Evolutionary conservation across 208 protist species (phyloP).

Genomic region (Acanthamoeba sp.): DNA sequence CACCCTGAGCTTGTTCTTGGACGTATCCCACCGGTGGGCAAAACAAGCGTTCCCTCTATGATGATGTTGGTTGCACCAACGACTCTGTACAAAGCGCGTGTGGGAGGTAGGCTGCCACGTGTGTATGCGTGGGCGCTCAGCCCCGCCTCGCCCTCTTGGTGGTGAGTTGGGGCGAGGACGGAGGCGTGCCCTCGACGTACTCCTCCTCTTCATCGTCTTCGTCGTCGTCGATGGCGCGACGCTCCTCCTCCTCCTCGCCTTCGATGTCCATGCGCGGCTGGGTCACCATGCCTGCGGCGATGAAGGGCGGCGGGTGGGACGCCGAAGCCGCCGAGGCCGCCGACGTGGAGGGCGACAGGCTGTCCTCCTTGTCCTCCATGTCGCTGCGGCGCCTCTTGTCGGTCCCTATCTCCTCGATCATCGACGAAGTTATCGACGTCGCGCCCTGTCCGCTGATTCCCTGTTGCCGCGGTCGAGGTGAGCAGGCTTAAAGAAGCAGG

Average conservation of each 20-base stretch:
- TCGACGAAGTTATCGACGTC: not conserved
- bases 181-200: not conserved
- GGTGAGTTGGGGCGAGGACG: not conserved
- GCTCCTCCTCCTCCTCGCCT: not conserved
- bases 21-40: too few relatives aligned
- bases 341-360: not conserved
- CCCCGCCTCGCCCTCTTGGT: not conserved
- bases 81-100: too few relatives aligned
- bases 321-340: not conserved
- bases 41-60: too few relatives aligned
- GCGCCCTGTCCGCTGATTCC: not conserved
- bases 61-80: too few relatives aligned
- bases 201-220: not conserved
- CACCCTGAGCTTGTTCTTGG: too few relatives aligned
- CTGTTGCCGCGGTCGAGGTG: not conserved
- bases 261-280: slow-evolving; percentile 32
- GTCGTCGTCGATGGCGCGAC: not conserved
- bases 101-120: too few relatives aligned
- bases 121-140: not conserved
- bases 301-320: not conserved
- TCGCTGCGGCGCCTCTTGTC: slow-evolving; percentile 29
- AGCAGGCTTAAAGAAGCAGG: too few relatives aligned
- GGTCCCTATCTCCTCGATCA: not conserved
- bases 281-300: not conserved
- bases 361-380: not conserved